Evolutionary conservation across 768 basidiomycete genomes (phyloP).

Genomic region (Tricholoma flavovirens): DNA sequence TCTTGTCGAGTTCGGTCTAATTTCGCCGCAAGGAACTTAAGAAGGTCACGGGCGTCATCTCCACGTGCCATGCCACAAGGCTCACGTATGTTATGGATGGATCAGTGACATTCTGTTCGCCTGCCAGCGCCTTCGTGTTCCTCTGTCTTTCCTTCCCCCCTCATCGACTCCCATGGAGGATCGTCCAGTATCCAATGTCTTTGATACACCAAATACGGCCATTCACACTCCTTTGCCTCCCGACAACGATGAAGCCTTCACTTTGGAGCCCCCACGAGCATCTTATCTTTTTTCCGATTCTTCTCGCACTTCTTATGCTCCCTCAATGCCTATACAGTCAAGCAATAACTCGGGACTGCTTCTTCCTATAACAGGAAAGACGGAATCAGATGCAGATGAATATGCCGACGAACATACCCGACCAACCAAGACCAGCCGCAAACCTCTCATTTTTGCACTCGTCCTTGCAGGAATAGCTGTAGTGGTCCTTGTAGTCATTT

Average conservation of each 20-base stretch:
- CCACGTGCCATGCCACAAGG: too few relatives aligned
- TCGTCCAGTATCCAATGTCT: slow-evolving; percentile 9
- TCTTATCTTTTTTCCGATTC: slow-evolving; percentile 1
- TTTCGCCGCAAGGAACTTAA: too few relatives aligned
- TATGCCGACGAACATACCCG: slow-evolving; percentile 3
- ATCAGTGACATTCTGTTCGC: neutral
- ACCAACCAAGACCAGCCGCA: slow-evolving; percentile 10
- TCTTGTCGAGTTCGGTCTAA: too few relatives aligned
- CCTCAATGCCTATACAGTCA: slow-evolving; percentile 2
- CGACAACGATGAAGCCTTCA: slow-evolving; percentile 3
- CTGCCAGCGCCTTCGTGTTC: neutral
- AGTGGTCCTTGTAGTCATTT: slow-evolving; percentile 40
- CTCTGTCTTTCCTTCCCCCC: slow-evolving; percentile 1
- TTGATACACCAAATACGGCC: slow-evolving; percentile 8
- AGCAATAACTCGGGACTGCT: slow-evolving; percentile 14
- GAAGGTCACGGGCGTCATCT: too few relatives aligned
- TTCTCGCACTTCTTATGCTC: slow-evolving; percentile 12
- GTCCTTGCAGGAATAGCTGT: slow-evolving; percentile 33
- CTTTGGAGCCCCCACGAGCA: slow-evolving; percentile 3
- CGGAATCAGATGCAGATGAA: slow-evolving; percentile 4
- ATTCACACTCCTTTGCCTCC: slow-evolving; percentile 11
- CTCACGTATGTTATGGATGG: neutral
- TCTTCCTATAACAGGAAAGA: slow-evolving; percentile 8
- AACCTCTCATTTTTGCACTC: slow-evolving; percentile 16
- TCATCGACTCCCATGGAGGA: slow-evolving; percentile 10